Evolutionary conservation across 2,329 filamentous ascomycete genomes (phyloP), one percentile per base, ranked within the genome.

Genomic region (Calonectria honghensis): DNA sequence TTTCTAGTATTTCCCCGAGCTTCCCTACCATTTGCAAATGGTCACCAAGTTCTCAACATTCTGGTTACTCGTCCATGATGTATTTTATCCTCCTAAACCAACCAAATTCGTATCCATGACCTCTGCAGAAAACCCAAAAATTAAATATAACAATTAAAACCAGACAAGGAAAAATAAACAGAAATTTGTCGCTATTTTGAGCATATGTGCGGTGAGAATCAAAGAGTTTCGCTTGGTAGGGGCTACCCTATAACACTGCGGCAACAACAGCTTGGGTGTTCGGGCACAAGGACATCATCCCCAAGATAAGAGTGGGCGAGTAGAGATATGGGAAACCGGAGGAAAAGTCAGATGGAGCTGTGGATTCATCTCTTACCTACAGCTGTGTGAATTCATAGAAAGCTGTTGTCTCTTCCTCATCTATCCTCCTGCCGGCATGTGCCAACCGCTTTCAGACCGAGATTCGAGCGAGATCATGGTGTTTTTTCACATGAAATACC

Each of bases 261-360:
- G 4, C n/a, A 48, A 13, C 20, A 24, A 10, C 45, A 48, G 4
- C 18, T 10, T 20, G 18, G 7, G 41, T 45, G 18, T n/a, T 45
- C n/a, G 6, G 7, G 41, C n/a, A 48, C 3, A n/a, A 24, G 20
- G 7, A 24, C 5, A 48, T 48, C 10, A 24, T 24, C 24, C 24
- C n/a, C 45, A 9, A 48, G 18, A 45, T 20, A 20, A 39, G 7
- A 24, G 7, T 10, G 7, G 1, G n/a, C 3, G n/a, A 48, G 24
- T 4, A 11, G 6, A 48, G 1, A 24, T 2, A 13, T 24, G 20
- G 1, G 24, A 13, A 6, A 2, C 2, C n/a, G 13, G 13, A 2
- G 24, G 24, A 24, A 24, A 24, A 24, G 24, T 24, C 24, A 24
- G 24, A 24, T 24, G 24, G 2, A 24, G 24, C 24, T 24, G 24